These are phyloP conservation scores for Trichosporon sp. DNA, from an alignment of 1,284 basidiomycete species.

Conservation along the genomic window DNA sequence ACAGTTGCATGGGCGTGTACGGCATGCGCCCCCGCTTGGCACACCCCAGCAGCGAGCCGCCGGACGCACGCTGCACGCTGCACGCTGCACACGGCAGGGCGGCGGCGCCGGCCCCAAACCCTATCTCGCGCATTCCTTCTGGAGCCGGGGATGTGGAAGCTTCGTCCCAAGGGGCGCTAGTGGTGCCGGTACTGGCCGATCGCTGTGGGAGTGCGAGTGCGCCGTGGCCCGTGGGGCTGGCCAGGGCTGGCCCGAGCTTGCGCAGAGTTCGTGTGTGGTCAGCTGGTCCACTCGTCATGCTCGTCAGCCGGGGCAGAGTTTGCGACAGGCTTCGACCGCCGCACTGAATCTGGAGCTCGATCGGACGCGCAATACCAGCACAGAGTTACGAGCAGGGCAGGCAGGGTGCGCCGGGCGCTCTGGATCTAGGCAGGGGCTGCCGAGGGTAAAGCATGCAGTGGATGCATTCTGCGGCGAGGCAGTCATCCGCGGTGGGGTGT, in stretches of 20 bases:
- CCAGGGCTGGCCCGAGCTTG: not conserved
- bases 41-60: no score
- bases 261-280: not conserved
- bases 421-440: not conserved
- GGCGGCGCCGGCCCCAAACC: not conserved
- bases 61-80: no score
- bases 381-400: not conserved
- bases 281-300: not conserved
- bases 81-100: not conserved
- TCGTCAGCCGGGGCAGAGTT: not conserved
- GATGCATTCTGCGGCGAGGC: not conserved
- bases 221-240: not conserved
- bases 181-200: not conserved
- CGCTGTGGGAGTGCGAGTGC: not conserved
- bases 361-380: not conserved
- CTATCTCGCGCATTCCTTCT: not conserved
- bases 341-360: not conserved
- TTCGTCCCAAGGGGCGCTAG: not conserved
- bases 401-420: not conserved
- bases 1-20: not conserved
- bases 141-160: not conserved
- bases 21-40: not conserved
- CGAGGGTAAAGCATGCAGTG: not conserved
- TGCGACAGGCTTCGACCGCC: not conserved
- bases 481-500: not conserved